Base-by-base conservation (phyloP, 495 filamentous ascomycete species). In the Podospora conica region DNA sequence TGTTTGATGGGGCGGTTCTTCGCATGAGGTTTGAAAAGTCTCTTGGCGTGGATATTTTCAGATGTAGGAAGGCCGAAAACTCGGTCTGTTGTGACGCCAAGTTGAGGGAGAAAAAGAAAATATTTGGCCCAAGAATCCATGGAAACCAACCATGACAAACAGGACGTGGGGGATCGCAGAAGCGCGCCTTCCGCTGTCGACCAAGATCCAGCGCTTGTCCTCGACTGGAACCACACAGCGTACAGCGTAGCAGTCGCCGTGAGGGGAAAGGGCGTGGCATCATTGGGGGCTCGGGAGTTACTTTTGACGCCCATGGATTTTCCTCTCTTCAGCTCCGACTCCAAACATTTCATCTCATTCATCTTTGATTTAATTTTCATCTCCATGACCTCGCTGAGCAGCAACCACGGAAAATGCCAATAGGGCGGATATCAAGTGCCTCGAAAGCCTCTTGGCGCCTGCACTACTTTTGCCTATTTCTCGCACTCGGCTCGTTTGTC, bases 401-500 rank as follows among this genome's bases (percentile, higher is more conserved):
- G 33, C 6, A 18, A 25, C 12, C 18, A 9, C 33, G 20, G 10
- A 54, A 12, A 53, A 61, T 61, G 60, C 60, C 60, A 33, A 54
- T 48, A 40, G 61, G 28, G 22, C 64, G 53, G 15, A 55, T 61
- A 5, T 48, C 64, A 1, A 22, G 54, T 25, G 33, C 75, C 57
- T 76, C 76, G 8, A 80, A 77, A 54, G 79, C 79, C 5, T 72
- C 77, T 21, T 64, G 76, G 60, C 77, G 82, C 53, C 77, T 85
- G 60, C 74, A 83, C 61, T 66, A 67, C 4, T 70, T 85, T 59
- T 84, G 83, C 67, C 66, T 80, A 2, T 82, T 85, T 64, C 84
- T 85, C 62, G 83, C 80, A 0, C 68, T 87, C n/a, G 84, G 81
- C 3, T 84, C 83, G 1, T 85, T 84, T 31, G 77, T 82, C n/a